Percentiles rank a stretch among this genome's conserved stretches.
These are phyloP conservation scores for Podila epicladia DNA, from an alignment of 192 early-diverging fungal species.

Conservation along the genomic window DNA sequence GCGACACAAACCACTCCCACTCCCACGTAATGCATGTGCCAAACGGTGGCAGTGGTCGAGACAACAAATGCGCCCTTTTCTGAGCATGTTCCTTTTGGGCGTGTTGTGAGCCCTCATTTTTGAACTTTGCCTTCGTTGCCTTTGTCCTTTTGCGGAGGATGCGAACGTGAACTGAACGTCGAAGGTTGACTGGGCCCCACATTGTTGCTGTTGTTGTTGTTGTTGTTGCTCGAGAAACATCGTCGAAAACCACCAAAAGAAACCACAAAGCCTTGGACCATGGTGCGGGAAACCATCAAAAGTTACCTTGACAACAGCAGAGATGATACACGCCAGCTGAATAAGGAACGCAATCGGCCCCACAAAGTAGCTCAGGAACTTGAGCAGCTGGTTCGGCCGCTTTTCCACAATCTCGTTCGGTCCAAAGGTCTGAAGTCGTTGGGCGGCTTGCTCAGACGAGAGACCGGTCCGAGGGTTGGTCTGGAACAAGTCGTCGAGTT, in stretches of 20 bases:
- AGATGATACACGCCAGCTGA: constrained; percentile 57
- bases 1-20: too few relatives aligned
- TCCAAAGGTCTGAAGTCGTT: constrained; percentile 67
- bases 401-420: constrained; percentile 62
- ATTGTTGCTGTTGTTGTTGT: background rate
- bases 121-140: too few relatives aligned
- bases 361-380: constrained; percentile 61
- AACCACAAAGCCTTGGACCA: background rate
- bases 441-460: constrained; percentile 59
- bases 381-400: constrained; percentile 52
- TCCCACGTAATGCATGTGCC: too few relatives aligned
- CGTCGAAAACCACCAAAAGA: background rate
- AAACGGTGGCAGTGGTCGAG: too few relatives aligned
- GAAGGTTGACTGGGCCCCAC: too few relatives aligned
- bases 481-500: constrained; percentile 64
- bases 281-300: background rate
- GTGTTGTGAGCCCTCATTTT: too few relatives aligned
- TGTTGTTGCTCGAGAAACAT: background rate
- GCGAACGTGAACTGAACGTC: too few relatives aligned
- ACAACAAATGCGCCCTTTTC: too few relatives aligned
- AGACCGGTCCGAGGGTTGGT: constrained; percentile 75
- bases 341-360: constrained; percentile 77
- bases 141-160: too few relatives aligned
- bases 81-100: too few relatives aligned
- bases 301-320: constrained; percentile 44